Evolutionary conservation across 208 protist species (phyloP), one percentile per base, ranked within the genome.

Genomic region (Leptomonas pyrrhocoris): DNA sequence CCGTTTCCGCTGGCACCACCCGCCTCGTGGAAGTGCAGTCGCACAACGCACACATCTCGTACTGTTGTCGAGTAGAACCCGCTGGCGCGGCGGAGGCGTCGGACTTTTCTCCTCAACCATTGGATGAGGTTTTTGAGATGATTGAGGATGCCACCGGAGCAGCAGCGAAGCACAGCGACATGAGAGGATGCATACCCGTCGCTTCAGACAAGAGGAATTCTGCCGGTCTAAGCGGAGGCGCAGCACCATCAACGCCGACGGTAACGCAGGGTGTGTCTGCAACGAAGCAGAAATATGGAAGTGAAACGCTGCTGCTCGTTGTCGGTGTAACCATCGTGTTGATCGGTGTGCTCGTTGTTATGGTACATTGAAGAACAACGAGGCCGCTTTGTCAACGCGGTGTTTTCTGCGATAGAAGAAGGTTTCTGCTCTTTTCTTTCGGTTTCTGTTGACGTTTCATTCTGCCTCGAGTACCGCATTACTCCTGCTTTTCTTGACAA

Each of bases 71-170:
- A 1, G 28, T 79, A 27, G 45, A 60, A 36, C 25, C 23, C 19
- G 34, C 12, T 42, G 51, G 43, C 7, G 13, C 43, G 1, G 49
- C 43, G 56, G 31, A 19, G 40, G 38, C 11, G 25, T 21, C 19
- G 63, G 43, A 27, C 0, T 2, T 81, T 23, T 64, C 70, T 13
- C 27, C 64, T 18, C 28, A 57, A 12, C 51, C 79, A 30, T 77
- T 71, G 66, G 53, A 23, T 18, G 72, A 74, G 30, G 53, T 90
- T 30, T 56, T 55, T 25, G 78, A 90, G 43, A 63, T 86, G 48
- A 81, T 90, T 45, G 84, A 90, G 70, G 84, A 90, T 25, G 80
- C 73, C 11, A 70, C 78, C 28, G 84, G 81, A 25, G 69, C 79
- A 46, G 46, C 36, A 11, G 60, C 81, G 31, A 11, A 40, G 25